Base-by-base conservation (phyloP, 495 filamentous ascomycete species). In the Annulohypoxylon stygium region DNA sequence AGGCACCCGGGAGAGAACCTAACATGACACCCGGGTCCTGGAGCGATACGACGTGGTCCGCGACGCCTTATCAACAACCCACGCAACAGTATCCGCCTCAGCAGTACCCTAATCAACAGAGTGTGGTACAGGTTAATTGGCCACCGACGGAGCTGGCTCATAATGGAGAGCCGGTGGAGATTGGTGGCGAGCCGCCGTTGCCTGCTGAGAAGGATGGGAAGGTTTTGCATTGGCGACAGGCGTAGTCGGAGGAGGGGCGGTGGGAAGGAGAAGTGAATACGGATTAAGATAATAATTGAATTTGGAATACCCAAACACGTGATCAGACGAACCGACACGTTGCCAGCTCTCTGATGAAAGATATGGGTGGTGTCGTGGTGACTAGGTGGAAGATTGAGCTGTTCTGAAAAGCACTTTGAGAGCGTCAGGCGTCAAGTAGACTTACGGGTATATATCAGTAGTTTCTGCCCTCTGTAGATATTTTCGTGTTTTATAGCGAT, bases 141-240 rank as follows among this genome's bases (percentile, higher is more conserved):
- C 63, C 26, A 14, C 72, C 72, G 6, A 51, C 41, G 14, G 71
- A 74, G 20, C n/a, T 70, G 23, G 37, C 54, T 8, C 53, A 61
- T 4, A 16, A 69, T 10, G 5, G 50, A 7, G 60, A 65, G 34
- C 45, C 55, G 4, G 68, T 36, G 26, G 72, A 71, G 51, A 61
- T 74, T 34, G 59, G 62, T 41, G 67, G 57, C 14, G 71, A 70
- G 33, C 18, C 18, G 10, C 58, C n/a, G 18, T 1, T 63, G 12
- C 61, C 65, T 11, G 36, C 41, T 9, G 61, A 66, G 48, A 69
- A 63, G 26, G 63, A 62, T 14, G 71, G 50, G 20, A 59, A 18
- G 41, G 47, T 25, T 11, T 11, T 64, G 18, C 2, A 59, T 20
- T 36, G 36, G 57, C 67, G 51, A 37, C 59, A 67, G 43, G 33